Conservation (phyloP, 345 rosid species). For the Pugionium cornutum region DNA sequence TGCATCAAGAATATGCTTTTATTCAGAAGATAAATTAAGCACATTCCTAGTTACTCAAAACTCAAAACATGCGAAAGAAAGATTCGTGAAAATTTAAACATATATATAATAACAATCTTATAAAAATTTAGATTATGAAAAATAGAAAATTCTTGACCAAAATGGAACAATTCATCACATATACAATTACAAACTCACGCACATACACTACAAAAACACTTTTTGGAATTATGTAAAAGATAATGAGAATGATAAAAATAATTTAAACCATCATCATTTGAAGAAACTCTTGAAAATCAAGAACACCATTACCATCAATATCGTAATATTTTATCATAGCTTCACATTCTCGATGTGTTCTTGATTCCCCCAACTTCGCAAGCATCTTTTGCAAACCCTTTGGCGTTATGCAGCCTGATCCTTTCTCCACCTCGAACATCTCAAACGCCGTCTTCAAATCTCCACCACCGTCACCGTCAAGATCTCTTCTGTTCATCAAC, state of each 20-base stretch:
- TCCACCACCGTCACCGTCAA: conserved; percentile 23
- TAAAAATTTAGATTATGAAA: no score
- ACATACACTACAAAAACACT: no score
- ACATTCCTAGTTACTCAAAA: no score
- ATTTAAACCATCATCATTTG: conserved; percentile 64
- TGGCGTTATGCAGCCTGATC: conserved; percentile 76
- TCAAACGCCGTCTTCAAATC: conserved; percentile 76
- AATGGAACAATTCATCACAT: no score
- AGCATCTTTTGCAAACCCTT: conserved; percentile 75
- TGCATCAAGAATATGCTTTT: no score
- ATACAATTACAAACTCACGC: no score
- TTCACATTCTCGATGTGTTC: conserved; percentile 66
- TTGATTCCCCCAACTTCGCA: conserved; percentile 64
- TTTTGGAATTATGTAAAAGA: not conserved
- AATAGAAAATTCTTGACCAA: no score
- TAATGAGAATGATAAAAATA: no score
- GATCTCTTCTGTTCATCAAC: conserved; percentile 53
- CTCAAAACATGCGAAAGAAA: no score
- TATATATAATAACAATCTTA: no score
- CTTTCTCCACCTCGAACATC: conserved; percentile 84
- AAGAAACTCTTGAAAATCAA: conserved; percentile 78
- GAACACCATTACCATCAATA: conserved; percentile 79
- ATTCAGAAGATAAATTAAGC: no score
- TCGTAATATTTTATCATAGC: conserved; percentile 82
- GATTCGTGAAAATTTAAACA: no score